A percentile compares a stretch with the other conserved stretches of the same genome.
Evolutionary conservation across 2,329 filamentous ascomycete genomes (phyloP).

Genomic region (Beauveria sp.): DNA sequence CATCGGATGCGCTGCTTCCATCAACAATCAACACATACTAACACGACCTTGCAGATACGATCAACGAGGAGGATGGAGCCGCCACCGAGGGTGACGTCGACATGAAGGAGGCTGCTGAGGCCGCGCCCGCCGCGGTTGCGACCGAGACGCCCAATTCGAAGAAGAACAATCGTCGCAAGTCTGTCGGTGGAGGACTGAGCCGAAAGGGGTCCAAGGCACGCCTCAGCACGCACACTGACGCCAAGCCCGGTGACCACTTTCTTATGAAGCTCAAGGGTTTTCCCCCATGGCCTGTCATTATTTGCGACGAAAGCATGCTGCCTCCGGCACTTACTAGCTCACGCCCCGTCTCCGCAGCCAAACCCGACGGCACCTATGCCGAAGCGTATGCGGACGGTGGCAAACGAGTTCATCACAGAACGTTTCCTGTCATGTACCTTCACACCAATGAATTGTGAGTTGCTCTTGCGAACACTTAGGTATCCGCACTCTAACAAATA

Average conservation of each 20-base stretch:
- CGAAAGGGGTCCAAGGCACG: slow-evolving; percentile 75
- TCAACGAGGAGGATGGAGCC: slow-evolving; percentile 23
- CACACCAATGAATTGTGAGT: slow-evolving; percentile 96
- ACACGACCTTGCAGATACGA: slow-evolving; percentile 3
- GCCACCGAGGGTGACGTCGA: slow-evolving; percentile 44
- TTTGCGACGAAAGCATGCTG: slow-evolving; percentile 92
- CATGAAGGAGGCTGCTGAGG: slow-evolving; percentile 34
- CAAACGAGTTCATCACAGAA: slow-evolving; percentile 76
- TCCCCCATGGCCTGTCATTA: slow-evolving; percentile 87
- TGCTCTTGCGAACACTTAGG: not conserved
- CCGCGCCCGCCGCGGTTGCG: slow-evolving; percentile 21
- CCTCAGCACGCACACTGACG: slow-evolving; percentile 60
- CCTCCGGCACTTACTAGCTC: slow-evolving; percentile 67
- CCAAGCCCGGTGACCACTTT: slow-evolving; percentile 85
- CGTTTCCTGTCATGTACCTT: slow-evolving; percentile 92
- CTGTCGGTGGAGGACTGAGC: slow-evolving; percentile 61
- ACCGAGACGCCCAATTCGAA: slow-evolving; percentile 31
- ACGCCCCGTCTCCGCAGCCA: slow-evolving; percentile 76
- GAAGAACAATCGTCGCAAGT: slow-evolving; percentile 61
- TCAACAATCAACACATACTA: not conserved
- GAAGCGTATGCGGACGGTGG: slow-evolving; percentile 83
- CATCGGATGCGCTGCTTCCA: not conserved
- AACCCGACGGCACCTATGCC: slow-evolving; percentile 76
- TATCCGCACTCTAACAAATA: not conserved
- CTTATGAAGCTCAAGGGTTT: slow-evolving; percentile 92